Base-by-base conservation (phyloP, 2,329 filamentous ascomycete genomes). In the Paraconiothyrium brasiliense region DNA sequence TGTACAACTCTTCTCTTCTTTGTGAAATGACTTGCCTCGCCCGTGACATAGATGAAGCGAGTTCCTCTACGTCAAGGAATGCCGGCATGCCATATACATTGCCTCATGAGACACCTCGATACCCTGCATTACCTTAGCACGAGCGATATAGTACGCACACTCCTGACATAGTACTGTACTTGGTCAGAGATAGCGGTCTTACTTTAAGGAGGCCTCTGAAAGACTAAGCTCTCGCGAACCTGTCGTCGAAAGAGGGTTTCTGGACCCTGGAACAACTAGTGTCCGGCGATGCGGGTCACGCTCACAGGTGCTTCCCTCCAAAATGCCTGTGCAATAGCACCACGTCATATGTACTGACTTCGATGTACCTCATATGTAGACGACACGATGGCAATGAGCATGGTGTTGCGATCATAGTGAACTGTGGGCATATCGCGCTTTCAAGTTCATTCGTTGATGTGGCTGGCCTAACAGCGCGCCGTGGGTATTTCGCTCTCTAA, bases 171-270 rank as follows among this genome's bases (percentile, higher is more conserved):
- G 27, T 30, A 30, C 27, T 30, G 6, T 6, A 30, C 4, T 30
- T 30, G 27, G 27, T 30, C 27, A 30, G 27, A 6, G 27, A 30
- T 6, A 6, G 27, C 6, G 27, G 1, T 4, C 2, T 4, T 30
- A 30, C 27, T 30, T 6, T 30, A 30, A 30, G 27, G 6, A 30
- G 6, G 4, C 27, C 27, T 5, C 11, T 41, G 16, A n/a, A 41
- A 41, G 39, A 3, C 39, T 41, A 14, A 7, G 16, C 39, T 14
- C 16, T 41, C 41, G 4, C 16, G 22, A 44, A 7, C 5, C 34
- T 13, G 62, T 62, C 54, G 57, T 60, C 22, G 34, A 64, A 64
- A 59, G 41, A 61, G 58, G 47, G 44, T 61, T 47, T 16, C 14
- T 22, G 11, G 8, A 27, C 59, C 54, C 48, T 20, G 24, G 48